Evolutionary conservation across 2,329 filamentous ascomycete species (phyloP).

Genomic region (Bimuria novae-zelandiae): DNA sequence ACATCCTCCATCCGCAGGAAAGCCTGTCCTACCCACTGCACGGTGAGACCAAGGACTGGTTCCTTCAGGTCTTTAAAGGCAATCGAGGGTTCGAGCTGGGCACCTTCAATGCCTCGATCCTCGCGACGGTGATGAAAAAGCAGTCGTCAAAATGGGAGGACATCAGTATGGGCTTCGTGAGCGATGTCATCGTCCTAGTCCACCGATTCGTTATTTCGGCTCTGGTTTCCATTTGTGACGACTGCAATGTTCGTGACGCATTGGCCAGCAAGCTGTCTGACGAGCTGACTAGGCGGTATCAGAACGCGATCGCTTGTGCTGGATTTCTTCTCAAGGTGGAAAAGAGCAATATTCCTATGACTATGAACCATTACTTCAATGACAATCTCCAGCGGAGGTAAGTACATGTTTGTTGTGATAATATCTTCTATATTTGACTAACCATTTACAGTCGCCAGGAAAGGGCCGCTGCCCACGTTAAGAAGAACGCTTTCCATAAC

Average conservation of each 20-base stretch:
- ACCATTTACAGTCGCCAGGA: too few species aligned
- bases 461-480: too few species aligned
- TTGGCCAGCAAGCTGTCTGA: slow-evolving; percentile 1
- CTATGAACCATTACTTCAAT: slow-evolving; percentile 13
- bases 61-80: slow-evolving; percentile 9
- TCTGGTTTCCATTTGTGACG: neutral
- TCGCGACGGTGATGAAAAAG: slow-evolving; percentile 13
- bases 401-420: too few species aligned
- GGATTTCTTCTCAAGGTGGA: slow-evolving; percentile 9
- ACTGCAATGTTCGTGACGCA: slow-evolving; percentile 5
- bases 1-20: too few species aligned
- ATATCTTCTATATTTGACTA: too few species aligned
- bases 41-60: too few species aligned
- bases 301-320: slow-evolving; percentile 1
- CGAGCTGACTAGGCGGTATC: neutral
- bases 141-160: slow-evolving; percentile 9
- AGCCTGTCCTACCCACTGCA: too few species aligned
- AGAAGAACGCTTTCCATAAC: too few species aligned
- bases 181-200: slow-evolving; percentile 1
- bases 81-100: slow-evolving; percentile 15
- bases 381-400: slow-evolving; percentile 9
- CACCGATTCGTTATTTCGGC: slow-evolving; percentile 1
- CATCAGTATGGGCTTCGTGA: slow-evolving; percentile 6
- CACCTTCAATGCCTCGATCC: slow-evolving; percentile 11
- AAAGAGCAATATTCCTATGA: slow-evolving; percentile 13